Evolutionary conservation across 805 yeast genomes (phyloP).

Genomic region (Vanderwaltozyma polyspora): DNA sequence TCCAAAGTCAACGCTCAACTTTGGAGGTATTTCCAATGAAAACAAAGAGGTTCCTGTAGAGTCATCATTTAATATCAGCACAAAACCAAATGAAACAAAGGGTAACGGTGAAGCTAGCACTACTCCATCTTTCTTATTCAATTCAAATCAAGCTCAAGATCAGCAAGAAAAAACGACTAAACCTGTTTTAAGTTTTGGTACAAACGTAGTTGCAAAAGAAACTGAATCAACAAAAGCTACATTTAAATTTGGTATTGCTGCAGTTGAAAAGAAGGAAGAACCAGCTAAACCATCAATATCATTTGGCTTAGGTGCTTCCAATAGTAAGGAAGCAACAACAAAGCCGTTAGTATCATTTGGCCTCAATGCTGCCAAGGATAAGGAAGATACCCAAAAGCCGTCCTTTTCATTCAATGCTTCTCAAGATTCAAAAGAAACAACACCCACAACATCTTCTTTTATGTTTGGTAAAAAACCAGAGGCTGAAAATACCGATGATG

Average conservation of each 20-base stretch:
- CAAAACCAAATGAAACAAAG: no score
- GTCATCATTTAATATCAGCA: not conserved
- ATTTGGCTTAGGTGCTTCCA: no score
- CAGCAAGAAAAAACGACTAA: not conserved
- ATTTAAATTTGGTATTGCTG: constrained; percentile 6
- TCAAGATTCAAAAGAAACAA: constrained; percentile 4
- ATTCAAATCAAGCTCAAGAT: not conserved
- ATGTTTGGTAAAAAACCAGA: not conserved
- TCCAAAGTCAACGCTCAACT: constrained; percentile 6
- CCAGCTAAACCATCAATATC: not conserved
- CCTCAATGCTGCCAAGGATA: no score
- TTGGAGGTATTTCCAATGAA: constrained; percentile 1
- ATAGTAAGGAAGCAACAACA: not conserved
- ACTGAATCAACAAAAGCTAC: constrained; percentile 4
- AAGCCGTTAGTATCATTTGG: no score
- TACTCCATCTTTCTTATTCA: no score
- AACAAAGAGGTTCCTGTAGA: not conserved
- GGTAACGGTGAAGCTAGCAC: no score
- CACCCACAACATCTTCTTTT: constrained; percentile 3
- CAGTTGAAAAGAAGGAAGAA: not conserved
- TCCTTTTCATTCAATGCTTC: constrained; percentile 16
- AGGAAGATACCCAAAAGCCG: no score
- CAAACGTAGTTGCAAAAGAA: not conserved
- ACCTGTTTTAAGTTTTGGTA: constrained; percentile 5
- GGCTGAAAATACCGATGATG: no score